Conservation (phyloP, 2,329 filamentous ascomycete genomes). For the Lecanicillium sp. region DNA sequence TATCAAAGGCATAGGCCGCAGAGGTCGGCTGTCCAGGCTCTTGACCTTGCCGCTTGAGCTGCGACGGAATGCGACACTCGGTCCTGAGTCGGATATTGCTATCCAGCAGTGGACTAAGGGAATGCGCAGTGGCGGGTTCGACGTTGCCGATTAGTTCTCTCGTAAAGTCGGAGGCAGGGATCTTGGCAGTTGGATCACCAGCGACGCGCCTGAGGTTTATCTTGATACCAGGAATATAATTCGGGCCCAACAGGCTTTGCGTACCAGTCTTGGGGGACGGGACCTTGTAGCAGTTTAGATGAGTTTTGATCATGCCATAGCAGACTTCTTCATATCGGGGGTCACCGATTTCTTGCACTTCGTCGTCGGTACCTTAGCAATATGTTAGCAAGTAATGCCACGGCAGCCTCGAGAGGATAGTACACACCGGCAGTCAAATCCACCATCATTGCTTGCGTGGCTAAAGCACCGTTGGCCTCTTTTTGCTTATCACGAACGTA, state of each 20-base stretch:
- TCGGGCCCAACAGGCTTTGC: slow-evolving; percentile 46
- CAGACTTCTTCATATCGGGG: slow-evolving; percentile 65
- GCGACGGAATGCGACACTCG: slow-evolving; percentile 60
- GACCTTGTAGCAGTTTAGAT: slow-evolving; percentile 57
- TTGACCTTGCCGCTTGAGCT: slow-evolving; percentile 57
- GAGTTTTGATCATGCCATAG: slow-evolving; percentile 67
- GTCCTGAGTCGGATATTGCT: slow-evolving; percentile 57
- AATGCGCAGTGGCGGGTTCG: slow-evolving; percentile 57
- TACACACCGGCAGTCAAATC: slow-evolving; percentile 47
- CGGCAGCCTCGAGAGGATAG: slow-evolving; percentile 14
- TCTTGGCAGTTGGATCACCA: slow-evolving; percentile 47
- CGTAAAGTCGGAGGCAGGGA: slow-evolving; percentile 67
- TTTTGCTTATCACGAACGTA: slow-evolving; percentile 55
- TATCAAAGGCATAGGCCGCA: slow-evolving; percentile 51
- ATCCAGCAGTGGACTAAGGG: slow-evolving; percentile 67
- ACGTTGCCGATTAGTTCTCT: slow-evolving; percentile 68
- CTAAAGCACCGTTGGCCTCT: slow-evolving; percentile 26
- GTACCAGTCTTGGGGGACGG: slow-evolving; percentile 60
- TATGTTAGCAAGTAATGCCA: background rate
- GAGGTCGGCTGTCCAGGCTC: slow-evolving; percentile 54
- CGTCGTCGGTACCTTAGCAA: slow-evolving; percentile 39
- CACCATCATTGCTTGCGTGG: slow-evolving; percentile 35
- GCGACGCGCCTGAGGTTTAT: slow-evolving; percentile 56
- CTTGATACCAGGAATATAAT: slow-evolving; percentile 66
- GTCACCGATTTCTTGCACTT: slow-evolving; percentile 49